Evolutionary conservation across 768 basidiomycete species (phyloP).

Genomic region (Thelephora aurantiotincta): DNA sequence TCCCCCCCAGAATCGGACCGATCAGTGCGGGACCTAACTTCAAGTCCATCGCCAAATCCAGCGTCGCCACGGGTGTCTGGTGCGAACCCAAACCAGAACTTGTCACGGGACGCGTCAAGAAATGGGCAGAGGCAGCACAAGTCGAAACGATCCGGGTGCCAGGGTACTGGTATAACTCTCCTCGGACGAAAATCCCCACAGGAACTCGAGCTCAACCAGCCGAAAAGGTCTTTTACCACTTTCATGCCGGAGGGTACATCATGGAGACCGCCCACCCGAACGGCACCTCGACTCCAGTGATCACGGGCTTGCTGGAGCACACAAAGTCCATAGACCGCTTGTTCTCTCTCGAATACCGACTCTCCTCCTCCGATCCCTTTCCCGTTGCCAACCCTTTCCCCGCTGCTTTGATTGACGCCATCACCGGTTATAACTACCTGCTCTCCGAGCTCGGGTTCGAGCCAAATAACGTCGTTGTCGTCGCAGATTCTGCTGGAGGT

Average conservation of each 20-base stretch:
- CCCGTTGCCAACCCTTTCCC: slow-evolving; percentile 30
- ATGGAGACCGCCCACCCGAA: slow-evolving; percentile 7
- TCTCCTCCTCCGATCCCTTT: slow-evolving; percentile 18
- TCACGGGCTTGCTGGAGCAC: slow-evolving; percentile 9
- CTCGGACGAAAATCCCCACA: slow-evolving; percentile 6
- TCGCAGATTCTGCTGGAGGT: slow-evolving; percentile 44
- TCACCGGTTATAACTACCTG: slow-evolving; percentile 38
- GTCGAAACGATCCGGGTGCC: slow-evolving; percentile 11
- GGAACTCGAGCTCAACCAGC: slow-evolving; percentile 11
- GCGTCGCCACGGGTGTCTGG: slow-evolving; percentile 5
- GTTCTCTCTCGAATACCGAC: slow-evolving; percentile 34
- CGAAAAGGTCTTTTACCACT: slow-evolving; percentile 20
- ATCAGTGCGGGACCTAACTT: slow-evolving; percentile 4
- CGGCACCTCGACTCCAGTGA: slow-evolving; percentile 1
- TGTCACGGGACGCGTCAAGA: slow-evolving; percentile 15
- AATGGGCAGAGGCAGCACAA: slow-evolving; percentile 10
- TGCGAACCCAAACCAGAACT: slow-evolving; percentile 11
- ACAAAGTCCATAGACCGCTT: slow-evolving; percentile 11
- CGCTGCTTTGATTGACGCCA: slow-evolving; percentile 34
- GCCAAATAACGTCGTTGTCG: slow-evolving; percentile 30
- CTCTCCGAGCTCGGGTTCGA: slow-evolving; percentile 24
- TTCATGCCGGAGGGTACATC: slow-evolving; percentile 19
- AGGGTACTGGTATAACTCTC: slow-evolving; percentile 14
- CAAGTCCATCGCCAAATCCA: too few relatives aligned
- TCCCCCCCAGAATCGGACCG: slow-evolving; percentile 1